These are phyloP conservation scores for Cucurbita maxima DNA, from an alignment of 306 rosid species.

Conservation along the genomic window DNA sequence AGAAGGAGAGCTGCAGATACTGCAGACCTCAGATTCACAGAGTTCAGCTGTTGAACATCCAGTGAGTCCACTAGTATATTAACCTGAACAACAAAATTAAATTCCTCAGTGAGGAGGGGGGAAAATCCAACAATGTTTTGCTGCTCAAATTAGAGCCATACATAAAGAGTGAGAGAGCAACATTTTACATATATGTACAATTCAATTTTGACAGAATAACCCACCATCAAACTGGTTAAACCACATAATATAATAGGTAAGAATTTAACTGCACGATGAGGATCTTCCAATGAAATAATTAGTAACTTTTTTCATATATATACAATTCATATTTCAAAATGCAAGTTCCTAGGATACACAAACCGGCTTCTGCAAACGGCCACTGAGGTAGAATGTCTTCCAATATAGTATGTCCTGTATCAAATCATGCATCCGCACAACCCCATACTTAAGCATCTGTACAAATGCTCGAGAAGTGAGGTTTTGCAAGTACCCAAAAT, in stretches of 20 bases:
- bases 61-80: constrained; percentile 50
- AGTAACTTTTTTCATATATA: no score
- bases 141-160: background rate
- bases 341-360: constrained; percentile 2
- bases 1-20: constrained; percentile 77
- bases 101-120: background rate
- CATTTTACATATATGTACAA: no score
- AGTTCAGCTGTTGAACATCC: constrained; percentile 35
- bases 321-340: background rate
- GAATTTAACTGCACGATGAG: no score
- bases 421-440: constrained; percentile 62
- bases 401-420: constrained; percentile 55
- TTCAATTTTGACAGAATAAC: no score
- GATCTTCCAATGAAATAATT: no score
- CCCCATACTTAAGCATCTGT: constrained; percentile 84
- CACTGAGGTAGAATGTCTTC: constrained; percentile 85
- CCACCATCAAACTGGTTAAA: no score
- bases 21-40: constrained; percentile 74
- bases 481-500: background rate
- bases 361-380: constrained; percentile 91
- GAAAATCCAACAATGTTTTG: background rate
- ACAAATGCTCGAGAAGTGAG: background rate
- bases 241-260: no score
- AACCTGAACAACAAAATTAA: constrained; percentile 32
- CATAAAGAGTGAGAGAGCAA: background rate